Evolutionary conservation across 169 alveolate species (phyloP), one percentile per base, ranked within the genome.

Genomic region (Plasmodium blacklocki): DNA sequence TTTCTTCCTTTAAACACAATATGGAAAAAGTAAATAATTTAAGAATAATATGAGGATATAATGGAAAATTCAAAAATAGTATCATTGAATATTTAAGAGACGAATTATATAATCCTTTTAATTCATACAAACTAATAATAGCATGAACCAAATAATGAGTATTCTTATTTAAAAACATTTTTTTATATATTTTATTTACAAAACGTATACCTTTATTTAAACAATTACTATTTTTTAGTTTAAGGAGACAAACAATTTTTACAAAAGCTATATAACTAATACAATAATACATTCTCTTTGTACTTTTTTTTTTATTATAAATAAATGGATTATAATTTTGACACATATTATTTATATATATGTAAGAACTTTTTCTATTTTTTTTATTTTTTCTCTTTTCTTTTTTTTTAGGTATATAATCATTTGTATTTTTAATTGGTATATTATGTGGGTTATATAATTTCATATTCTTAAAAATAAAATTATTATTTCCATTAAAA

Each of bases 1-100:
- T 68, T 39, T 68, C 91, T 39, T 68, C 83, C 50, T 56, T 83
- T 68, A 83, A 83, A 60, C 74, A 68, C 67, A 83, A 43, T 56
- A 83, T 18, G 23, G 91, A 83, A 68, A 83, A 67, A 18, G 85
- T 70, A 63, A 83, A 83, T 45, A 83, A 54, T 29, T 83, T 83
- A 47, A 60, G 66, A 47, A 83, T 67, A 11, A 83, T 68, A 54
- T 83, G 85, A 4, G 91, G 91, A 56, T 83, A 54, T 26, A 47
- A 14, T 12, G 91, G 91, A 14, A 49, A 83, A 23, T 83, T 67
- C 66, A 83, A 83, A 23, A 83, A 83, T 56, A 83, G 52, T 50
- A 83, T 12, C n/a, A 68, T 83, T 32, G 85, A 83, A 67, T 68
- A 83, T 68, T 54, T 68, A 32, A 83, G 52, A 5, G 91, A 19